Evolutionary conservation across 805 yeast species (phyloP), one percentile per base, ranked within the genome.

Genomic region (Lachancea sp.): DNA sequence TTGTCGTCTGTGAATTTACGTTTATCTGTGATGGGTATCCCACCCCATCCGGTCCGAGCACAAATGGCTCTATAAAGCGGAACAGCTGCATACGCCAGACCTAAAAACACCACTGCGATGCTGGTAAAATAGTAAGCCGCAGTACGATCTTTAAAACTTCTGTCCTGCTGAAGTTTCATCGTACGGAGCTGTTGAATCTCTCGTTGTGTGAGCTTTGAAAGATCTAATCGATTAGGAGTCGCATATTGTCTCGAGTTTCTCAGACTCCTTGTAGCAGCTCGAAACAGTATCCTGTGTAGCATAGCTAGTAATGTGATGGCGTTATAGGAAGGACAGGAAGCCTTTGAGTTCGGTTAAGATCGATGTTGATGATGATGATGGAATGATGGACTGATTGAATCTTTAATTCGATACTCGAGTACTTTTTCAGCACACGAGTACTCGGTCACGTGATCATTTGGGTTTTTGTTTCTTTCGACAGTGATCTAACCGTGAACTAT

Each of bases 11-110:
- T 86, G 65, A 93, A 86, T 56, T 77, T 80, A 10, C 81, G 63
- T 36, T 72, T 66, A 60, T 93, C 98, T 0, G 97, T 90, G 55
- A 90, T 84, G 10, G 98, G 98, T 8, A 84, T 81, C 35, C 99
- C 99, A 41, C 91, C 96, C 77, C 85, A 93, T 0, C 99, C 99
- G 0, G 97, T 90, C 65, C 95, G 77, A 56, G 90, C 86, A 71
- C 99, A 93, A 26, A 93, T 73, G 8, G 90, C 88, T 53, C 97
- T 71, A 65, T 93, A 93, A 6, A 93, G 68, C 3, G 98, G 98
- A 16, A 93, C 99, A 1, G 96, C 86, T 9, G 89, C 85, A 65
- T 88, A 93, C 0, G 95, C 76, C 5, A 91, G 69, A 0, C 95
- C 86, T 15, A 87, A 66, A 50, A 87, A 85, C 2, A 79, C 67